These are phyloP conservation scores for Yamadazyma endophytica DNA, from an alignment of 805 yeast genomes.

Conservation along the genomic window DNA sequence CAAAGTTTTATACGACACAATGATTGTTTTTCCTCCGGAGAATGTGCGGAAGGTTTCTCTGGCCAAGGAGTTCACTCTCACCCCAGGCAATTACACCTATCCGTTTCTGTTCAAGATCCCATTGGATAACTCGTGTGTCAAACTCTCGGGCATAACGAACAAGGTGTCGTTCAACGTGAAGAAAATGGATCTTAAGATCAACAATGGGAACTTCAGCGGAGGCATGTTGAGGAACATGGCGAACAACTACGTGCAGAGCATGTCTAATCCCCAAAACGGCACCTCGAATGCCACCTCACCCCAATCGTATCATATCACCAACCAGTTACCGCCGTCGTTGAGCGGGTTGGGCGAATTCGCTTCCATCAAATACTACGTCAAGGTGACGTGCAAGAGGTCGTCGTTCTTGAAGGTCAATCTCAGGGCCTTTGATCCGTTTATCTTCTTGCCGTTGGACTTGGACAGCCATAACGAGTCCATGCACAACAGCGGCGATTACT, in stretches of 20 bases:
- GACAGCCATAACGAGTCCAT: slow-evolving; percentile 16
- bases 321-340: slow-evolving; percentile 33
- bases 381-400: slow-evolving; percentile 55
- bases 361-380: slow-evolving; percentile 49
- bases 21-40: slow-evolving; percentile 49
- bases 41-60: slow-evolving; percentile 41
- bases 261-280: background rate
- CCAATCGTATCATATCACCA: slow-evolving; percentile 20
- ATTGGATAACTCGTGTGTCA: slow-evolving; percentile 36
- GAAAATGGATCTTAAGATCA: slow-evolving; percentile 23
- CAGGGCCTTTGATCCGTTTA: slow-evolving; percentile 46
- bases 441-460: slow-evolving; percentile 48
- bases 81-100: slow-evolving; percentile 49
- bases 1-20: slow-evolving; percentile 45
- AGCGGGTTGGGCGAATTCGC: slow-evolving; percentile 31
- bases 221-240: slow-evolving; percentile 16
- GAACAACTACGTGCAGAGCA: slow-evolving; percentile 7
- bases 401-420: slow-evolving; percentile 45
- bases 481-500: slow-evolving; percentile 12
- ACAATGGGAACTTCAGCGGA: slow-evolving; percentile 27
- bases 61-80: slow-evolving; percentile 42
- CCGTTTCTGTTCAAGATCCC: slow-evolving; percentile 48
- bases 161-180: slow-evolving; percentile 26
- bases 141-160: slow-evolving; percentile 22
- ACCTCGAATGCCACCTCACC: background rate